Percentiles rank a stretch among this genome's conserved stretches.
phyloP scores from a whole-genome alignment of 805 yeast species.

The Zygotorulaspora sp. region DNA sequence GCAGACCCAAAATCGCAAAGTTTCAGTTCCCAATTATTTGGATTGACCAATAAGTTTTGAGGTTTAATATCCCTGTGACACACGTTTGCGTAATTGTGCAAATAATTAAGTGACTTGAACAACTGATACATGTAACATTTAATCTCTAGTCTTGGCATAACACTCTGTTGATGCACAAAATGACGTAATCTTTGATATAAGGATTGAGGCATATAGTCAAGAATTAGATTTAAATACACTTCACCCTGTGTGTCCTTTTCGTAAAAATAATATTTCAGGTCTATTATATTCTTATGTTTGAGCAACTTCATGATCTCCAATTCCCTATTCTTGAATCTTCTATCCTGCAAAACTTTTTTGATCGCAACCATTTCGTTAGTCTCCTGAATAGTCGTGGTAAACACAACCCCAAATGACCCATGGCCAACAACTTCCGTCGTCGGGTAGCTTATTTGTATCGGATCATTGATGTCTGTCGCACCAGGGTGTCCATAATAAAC shows the following conservation, averaged over 20 bases:
- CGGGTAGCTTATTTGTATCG: constrained; percentile 36
- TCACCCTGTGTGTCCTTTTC: constrained; percentile 54
- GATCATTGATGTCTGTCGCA: constrained; percentile 10
- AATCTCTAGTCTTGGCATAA: constrained; percentile 87
- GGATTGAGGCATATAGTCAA: constrained; percentile 95
- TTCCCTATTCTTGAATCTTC: constrained; percentile 89
- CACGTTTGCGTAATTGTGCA: constrained; percentile 66
- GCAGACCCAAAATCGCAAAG: constrained; percentile 97
- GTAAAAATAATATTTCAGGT: constrained; percentile 81
- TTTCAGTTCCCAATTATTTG: constrained; percentile 76
- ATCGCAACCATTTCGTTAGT: constrained; percentile 82
- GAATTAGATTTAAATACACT: constrained; percentile 78
- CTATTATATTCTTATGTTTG: constrained; percentile 82
- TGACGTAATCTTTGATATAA: constrained; percentile 85
- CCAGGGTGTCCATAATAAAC: constrained; percentile 24
- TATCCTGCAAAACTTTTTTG: constrained; percentile 94
- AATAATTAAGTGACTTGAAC: constrained; percentile 71
- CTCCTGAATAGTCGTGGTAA: constrained; percentile 74
- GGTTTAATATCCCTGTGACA: constrained; percentile 98
- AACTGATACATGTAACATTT: constrained; percentile 78
- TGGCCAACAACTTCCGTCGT: constrained; percentile 92
- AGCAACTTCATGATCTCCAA: constrained; percentile 90
- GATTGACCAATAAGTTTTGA: constrained; percentile 81
- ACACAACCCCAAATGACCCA: constrained; percentile 99
- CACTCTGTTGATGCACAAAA: constrained; percentile 64